Evolutionary conservation across 2,329 filamentous ascomycete species (phyloP).

Genomic region (Zasmidium citrigriseum): DNA sequence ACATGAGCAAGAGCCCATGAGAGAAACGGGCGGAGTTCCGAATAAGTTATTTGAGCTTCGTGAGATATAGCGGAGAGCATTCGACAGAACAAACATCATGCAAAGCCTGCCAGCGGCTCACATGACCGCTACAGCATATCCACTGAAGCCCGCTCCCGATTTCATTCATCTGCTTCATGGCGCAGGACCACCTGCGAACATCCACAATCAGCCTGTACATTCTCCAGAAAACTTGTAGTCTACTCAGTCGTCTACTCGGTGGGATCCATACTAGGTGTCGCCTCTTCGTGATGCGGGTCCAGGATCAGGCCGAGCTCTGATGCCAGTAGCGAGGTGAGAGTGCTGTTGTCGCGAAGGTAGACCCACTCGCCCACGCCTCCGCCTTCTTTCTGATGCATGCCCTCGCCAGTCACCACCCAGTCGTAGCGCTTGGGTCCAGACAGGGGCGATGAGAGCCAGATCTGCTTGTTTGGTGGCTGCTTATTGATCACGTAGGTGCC

Average conservation of each 20-base stretch:
- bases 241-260: conserved; percentile 30
- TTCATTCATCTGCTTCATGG: neutral
- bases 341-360: conserved; percentile 80
- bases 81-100: neutral
- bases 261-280: conserved; percentile 29
- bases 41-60: too few species aligned
- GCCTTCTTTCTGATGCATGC: conserved; percentile 77
- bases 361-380: conserved; percentile 77
- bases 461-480: conserved; percentile 94
- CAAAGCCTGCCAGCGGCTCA: neutral
- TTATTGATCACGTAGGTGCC: conserved; percentile 97
- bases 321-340: conserved; percentile 70
- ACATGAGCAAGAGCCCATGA: too few species aligned
- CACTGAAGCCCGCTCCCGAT: neutral
- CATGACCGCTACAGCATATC: neutral
- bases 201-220: conserved; percentile 2
- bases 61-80: neutral
- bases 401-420: conserved; percentile 74
- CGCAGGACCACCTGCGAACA: neutral
- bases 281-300: conserved; percentile 31
- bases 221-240: neutral
- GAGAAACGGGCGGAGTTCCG: neutral
- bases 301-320: conserved; percentile 74
- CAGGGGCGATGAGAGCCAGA: conserved; percentile 91
- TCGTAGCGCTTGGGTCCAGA: conserved; percentile 94